Conservation (phyloP, 495 filamentous ascomycete genomes). For the Hypoxylon trugodes region DNA sequence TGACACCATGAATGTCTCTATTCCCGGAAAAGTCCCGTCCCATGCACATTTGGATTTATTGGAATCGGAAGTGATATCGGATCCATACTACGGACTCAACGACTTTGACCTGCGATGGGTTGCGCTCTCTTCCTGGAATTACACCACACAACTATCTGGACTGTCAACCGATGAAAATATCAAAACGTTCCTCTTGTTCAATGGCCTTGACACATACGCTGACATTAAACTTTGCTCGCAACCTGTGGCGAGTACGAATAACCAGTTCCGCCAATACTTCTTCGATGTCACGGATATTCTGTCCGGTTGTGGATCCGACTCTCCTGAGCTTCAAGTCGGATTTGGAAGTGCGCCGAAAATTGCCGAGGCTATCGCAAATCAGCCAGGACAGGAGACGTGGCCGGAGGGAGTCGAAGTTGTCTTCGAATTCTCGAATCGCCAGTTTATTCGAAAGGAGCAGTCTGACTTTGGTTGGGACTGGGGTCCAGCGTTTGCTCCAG, state of each 20-base stretch:
- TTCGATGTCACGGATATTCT: slow-evolving; percentile 68
- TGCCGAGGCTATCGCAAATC: slow-evolving; percentile 58
- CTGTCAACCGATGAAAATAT: slow-evolving; percentile 50
- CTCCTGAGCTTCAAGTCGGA: slow-evolving; percentile 64
- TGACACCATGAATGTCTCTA: slow-evolving; percentile 59
- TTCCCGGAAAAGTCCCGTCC: slow-evolving; percentile 68
- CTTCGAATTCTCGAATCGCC: slow-evolving; percentile 64
- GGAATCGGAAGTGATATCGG: slow-evolving; percentile 61
- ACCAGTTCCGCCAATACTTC: slow-evolving; percentile 77
- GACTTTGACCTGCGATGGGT: slow-evolving; percentile 72
- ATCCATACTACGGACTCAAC: slow-evolving; percentile 67
- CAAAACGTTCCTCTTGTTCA: slow-evolving; percentile 65
- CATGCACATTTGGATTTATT: slow-evolving; percentile 70
- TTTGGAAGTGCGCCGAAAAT: slow-evolving; percentile 62
- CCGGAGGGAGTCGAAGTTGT: slow-evolving; percentile 55
- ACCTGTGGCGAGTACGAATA: slow-evolving; percentile 69
- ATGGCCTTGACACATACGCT: slow-evolving; percentile 73
- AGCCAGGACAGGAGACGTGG: slow-evolving; percentile 64
- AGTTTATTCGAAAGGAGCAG: slow-evolving; percentile 74
- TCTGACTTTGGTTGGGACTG: slow-evolving; percentile 79
- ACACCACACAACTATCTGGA: slow-evolving; percentile 58
- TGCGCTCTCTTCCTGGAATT: slow-evolving; percentile 68
- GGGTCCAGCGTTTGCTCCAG: slow-evolving; percentile 72
- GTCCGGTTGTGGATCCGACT: slow-evolving; percentile 51
- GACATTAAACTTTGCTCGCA: slow-evolving; percentile 68